Base-by-base conservation (phyloP, 305 asterid genomes). In the Rubia balearica region DNA sequence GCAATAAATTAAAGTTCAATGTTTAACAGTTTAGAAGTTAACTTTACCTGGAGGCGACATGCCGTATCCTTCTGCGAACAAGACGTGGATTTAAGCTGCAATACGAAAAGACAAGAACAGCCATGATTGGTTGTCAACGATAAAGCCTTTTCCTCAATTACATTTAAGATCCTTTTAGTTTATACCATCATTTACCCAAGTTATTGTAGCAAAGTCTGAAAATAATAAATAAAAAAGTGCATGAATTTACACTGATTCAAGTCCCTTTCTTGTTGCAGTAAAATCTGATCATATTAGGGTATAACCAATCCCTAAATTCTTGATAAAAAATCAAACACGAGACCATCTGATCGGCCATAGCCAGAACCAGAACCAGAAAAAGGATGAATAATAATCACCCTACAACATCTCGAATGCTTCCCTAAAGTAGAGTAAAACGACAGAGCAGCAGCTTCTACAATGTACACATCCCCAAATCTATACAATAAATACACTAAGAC, bases 1-100 rank as follows among this genome's bases (percentile, higher is more conserved):
- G 30, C 48, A n/a, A 33, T 46, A 33, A 33, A 64, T n/a, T 8
- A 12, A 70, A 16, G 27, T 70, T 36, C 40, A 17, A 22, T 55
- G 3, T 8, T 63, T 48, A 63, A 40, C 4, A 5, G 33, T 17
- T 41, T 9, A 36, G 42, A 62, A 8, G 60, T 14, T 65, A 14
- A 73, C 65, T 60, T 83, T 83, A 91, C 98, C 97, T 88, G 81
- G 78, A 85, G 68, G 99, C 98, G 19, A 94, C 69, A 79, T 91
- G 96, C 3, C 97, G 86, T 59, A 91, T 78, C 81, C 98, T 91
- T 84, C 95, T 83, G 61, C 97, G 96, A 68, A 91, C 99, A 68
- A 89, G 91, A 51, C 89, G 83, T 43, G 87, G 90, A 83, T 88
- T 87, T 78, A 94, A 83, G 80, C 99, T 91, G 91, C 62, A 69